Percentiles rank a stretch among this genome's conserved stretches.
Evolutionary conservation across 169 alveolate species (phyloP).

Genomic region (Plasmodium sp.): DNA sequence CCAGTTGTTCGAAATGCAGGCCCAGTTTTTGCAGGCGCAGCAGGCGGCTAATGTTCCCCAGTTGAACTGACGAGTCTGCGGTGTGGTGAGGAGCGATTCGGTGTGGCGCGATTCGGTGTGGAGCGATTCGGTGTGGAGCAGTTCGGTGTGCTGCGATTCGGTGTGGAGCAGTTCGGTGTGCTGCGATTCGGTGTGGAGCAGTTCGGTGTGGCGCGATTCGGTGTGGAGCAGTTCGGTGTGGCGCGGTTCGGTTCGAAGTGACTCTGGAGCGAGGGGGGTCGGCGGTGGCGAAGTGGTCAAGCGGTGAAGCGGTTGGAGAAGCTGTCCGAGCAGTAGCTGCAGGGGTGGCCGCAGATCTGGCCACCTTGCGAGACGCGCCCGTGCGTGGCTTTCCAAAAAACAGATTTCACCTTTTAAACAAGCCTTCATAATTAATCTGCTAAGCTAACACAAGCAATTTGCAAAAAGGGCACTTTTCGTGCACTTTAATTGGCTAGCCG

Average conservation of each 20-base stretch:
- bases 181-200: no score
- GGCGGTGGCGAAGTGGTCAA: not conserved
- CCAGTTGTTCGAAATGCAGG: conserved; percentile 85
- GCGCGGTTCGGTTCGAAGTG: not conserved
- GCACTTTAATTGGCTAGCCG: not conserved
- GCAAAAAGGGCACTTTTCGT: not conserved
- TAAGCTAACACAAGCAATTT: not conserved
- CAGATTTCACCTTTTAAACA: not conserved
- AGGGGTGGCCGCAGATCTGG: not conserved
- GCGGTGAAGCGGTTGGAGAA: not conserved
- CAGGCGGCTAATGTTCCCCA: conserved; percentile 85
- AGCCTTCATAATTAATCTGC: not conserved
- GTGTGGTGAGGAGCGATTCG: no score
- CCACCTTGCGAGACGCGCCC: not conserved
- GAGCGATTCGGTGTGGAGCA: no score
- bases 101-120: no score
- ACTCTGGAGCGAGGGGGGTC: not conserved
- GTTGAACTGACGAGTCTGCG: conserved; percentile 67
- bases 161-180: no score
- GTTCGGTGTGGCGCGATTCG: no score
- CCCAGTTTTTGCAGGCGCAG: conserved; percentile 84
- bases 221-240: no score
- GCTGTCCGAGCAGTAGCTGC: not conserved
- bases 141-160: not conserved
- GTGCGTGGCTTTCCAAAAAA: not conserved